Evolutionary conservation across 2,329 filamentous ascomycete genomes (phyloP).

Genomic region (Stemphylium lycopersici): DNA sequence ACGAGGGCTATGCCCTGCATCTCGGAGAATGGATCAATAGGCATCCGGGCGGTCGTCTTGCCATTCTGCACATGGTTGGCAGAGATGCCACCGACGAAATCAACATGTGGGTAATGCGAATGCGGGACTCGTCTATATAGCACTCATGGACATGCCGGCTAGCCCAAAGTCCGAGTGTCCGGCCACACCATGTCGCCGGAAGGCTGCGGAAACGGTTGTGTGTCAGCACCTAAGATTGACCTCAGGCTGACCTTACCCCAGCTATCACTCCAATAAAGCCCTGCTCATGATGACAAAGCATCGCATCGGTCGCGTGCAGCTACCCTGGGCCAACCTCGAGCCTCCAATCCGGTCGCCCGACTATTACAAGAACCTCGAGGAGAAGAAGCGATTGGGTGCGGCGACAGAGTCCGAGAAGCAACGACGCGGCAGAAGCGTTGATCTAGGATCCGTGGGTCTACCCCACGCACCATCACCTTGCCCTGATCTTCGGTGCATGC

Average conservation of each 20-base stretch:
- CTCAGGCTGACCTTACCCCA: conserved; percentile 44
- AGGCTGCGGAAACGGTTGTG: conserved; percentile 11
- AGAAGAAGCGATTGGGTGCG: conserved; percentile 15
- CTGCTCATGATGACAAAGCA: conserved; percentile 64
- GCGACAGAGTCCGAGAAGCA: conserved; percentile 13
- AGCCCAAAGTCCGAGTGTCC: conserved; percentile 5
- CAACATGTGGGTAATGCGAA: conserved; percentile 56
- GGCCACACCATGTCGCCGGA: conserved; percentile 9
- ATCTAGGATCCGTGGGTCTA: conserved; percentile 38
- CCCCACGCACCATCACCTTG: conserved; percentile 8
- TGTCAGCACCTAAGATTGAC: conserved; percentile 23
- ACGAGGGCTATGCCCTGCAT: conserved; percentile 60
- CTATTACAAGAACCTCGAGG: conserved; percentile 41
- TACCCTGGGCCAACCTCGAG: conserved; percentile 64
- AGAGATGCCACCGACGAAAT: conserved; percentile 66
- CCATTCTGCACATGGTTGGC: conserved; percentile 67
- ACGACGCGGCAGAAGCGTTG: conserved; percentile 30
- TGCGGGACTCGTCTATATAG: conserved; percentile 4
- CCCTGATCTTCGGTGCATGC: conserved; percentile 9
- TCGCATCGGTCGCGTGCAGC: conserved; percentile 63
- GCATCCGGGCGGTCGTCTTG: conserved; percentile 65
- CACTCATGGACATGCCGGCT: conserved; percentile 11
- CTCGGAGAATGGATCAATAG: conserved; percentile 64
- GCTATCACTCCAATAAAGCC: conserved; percentile 63
- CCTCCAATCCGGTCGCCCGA: conserved; percentile 64